Evolutionary conservation across 495 filamentous ascomycete species (phyloP), one percentile per base, ranked within the genome.

Genomic region (Penicillium silybi): DNA sequence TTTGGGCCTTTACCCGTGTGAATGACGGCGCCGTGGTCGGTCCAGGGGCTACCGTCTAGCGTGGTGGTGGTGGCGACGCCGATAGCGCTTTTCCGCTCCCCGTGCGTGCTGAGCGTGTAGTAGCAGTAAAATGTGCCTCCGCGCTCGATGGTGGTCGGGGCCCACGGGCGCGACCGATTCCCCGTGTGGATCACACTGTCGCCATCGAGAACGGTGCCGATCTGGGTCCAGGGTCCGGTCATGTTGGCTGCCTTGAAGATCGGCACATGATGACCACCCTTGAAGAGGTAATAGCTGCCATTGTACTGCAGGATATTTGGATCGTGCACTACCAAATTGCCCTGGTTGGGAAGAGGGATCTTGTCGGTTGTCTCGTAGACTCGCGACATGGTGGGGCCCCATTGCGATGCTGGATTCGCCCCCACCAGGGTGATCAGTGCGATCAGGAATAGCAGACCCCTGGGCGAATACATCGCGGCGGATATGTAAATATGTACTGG

Each of bases 61-160:
- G 66, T 77, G 1, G 73, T 64, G 0, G 80, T 83, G 1, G 81
- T 85, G n/a, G 87, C 89, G 23, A 89, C 71, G 15, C 86, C 87
- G 49, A 90, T 88, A 22, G 83, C 80, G 17, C 80, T 84, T 59
- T 77, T 68, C 46, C 85, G 82, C 4, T 72, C 78, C 11, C 88
- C 86, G 44, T 80, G 81, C 22, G 72, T 67, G 57, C 77, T 82
- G 39, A 90, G 77, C 0, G 83, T 73, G 68, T 91, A 92, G 72
- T 85, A 90, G 49, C 87, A 78, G 64, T 87, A 85, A 68, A 89
- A 90, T 0, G 68, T 73, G 13, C 64, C 68, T 26, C 80, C 79
- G 18, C 82, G 68, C 17, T 79, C 58, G 23, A 73, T 55, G 7
- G 87, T 79, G 41, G 86, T 86, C 0, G 87, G 87, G 0, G 88